These are phyloP conservation scores for Plantago major DNA, from an alignment of 257 asterid species.

Conservation along the genomic window DNA sequence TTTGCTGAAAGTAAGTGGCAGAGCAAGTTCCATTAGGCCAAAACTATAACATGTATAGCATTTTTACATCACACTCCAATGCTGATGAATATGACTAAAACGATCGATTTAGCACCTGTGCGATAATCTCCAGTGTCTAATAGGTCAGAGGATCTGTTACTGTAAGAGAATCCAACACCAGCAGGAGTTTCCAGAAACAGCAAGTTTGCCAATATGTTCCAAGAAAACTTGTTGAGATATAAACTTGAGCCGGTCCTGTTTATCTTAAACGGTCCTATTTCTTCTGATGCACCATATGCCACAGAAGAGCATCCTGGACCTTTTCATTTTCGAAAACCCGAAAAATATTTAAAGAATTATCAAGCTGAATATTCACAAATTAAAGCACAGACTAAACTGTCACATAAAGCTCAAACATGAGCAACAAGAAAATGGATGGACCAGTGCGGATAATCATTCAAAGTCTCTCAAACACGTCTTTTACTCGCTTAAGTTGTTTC, in stretches of 20 bases:
- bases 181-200: slow-evolving; percentile 91
- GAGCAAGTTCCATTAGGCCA: not conserved
- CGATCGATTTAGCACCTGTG: slow-evolving; percentile 38
- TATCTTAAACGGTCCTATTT: slow-evolving; percentile 83
- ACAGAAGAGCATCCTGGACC: slow-evolving; percentile 98
- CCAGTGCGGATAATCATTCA: too few relatives aligned
- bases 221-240: slow-evolving; percentile 67
- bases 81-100: too few relatives aligned
- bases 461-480: too few relatives aligned
- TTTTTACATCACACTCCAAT: not conserved
- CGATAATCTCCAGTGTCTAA: slow-evolving; percentile 79
- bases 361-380: too few relatives aligned
- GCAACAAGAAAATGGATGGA: too few relatives aligned
- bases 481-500: too few relatives aligned
- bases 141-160: slow-evolving; percentile 75
- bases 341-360: not conserved
- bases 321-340: slow-evolving; percentile 15
- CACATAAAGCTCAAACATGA: too few relatives aligned
- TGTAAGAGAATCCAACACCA: slow-evolving; percentile 90
- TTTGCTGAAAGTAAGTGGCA: slow-evolving; percentile 37
- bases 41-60: not conserved
- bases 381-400: too few relatives aligned
- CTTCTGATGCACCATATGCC: slow-evolving; percentile 98
- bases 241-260: slow-evolving; percentile 56
- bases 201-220: slow-evolving; percentile 81